A percentile compares a stretch with the other conserved stretches of the same genome.
Evolutionary conservation across 2,329 filamentous ascomycete genomes (phyloP).

Genomic region (Colletotrichum tropicale): DNA sequence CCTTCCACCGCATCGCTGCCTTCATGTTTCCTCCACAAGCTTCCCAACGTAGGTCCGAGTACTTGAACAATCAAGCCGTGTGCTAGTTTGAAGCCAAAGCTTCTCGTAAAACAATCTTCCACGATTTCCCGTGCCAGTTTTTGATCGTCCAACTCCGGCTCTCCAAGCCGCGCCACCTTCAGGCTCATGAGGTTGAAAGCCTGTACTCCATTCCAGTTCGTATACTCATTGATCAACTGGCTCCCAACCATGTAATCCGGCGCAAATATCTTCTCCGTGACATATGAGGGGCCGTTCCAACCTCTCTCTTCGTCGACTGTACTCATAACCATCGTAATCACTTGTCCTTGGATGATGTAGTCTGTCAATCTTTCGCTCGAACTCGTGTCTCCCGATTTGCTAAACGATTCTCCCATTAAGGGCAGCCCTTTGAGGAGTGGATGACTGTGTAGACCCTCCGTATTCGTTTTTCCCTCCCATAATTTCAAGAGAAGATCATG

Average conservation of each 20-base stretch:
- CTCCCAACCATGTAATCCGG: constrained; percentile 54
- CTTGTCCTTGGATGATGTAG: constrained; percentile 63
- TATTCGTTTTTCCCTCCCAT: constrained; percentile 56
- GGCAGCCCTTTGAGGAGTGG: constrained; percentile 50
- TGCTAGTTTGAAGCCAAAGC: constrained; percentile 61
- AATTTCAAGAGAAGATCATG: constrained; percentile 55
- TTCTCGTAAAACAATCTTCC: constrained; percentile 50
- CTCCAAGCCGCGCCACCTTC: constrained; percentile 37
- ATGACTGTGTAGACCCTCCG: constrained; percentile 54
- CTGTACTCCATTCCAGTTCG: constrained; percentile 51
- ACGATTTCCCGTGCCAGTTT: constrained; percentile 53
- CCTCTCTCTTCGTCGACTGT: constrained; percentile 52
- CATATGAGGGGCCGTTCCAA: constrained; percentile 61
- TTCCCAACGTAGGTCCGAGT: constrained; percentile 53
- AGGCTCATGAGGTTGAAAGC: constrained; percentile 57
- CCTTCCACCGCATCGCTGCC: constrained; percentile 52
- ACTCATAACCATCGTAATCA: constrained; percentile 54
- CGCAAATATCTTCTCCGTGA: constrained; percentile 50
- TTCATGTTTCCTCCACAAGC: constrained; percentile 54
- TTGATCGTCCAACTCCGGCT: constrained; percentile 50
- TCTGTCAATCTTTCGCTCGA: constrained; percentile 51
- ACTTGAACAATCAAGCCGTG: constrained; percentile 58
- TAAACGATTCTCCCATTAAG: constrained; percentile 38
- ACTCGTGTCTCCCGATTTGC: constrained; percentile 34
- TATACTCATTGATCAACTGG: constrained; percentile 58